phyloP scores from a whole-genome alignment of 2,329 filamentous ascomycete genomes.

The Penicillium olsonii region DNA sequence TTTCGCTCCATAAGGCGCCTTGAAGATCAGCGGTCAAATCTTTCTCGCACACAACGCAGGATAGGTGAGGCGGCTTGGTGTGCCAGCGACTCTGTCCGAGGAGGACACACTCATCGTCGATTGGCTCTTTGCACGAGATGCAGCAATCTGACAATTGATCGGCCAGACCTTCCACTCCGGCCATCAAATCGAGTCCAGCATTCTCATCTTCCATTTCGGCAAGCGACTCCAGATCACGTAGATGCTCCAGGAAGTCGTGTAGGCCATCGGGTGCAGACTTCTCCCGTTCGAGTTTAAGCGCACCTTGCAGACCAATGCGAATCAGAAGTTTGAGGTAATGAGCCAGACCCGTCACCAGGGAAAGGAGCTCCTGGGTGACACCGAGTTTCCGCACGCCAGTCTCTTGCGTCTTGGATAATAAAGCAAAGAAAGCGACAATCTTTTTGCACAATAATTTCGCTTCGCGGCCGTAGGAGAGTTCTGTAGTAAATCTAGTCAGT shows the following conservation, averaged over 20 bases:
- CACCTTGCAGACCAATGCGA: constrained; percentile 91
- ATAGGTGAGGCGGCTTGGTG: constrained; percentile 66
- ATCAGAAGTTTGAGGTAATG: constrained; percentile 98
- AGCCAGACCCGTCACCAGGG: constrained; percentile 89
- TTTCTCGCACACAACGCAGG: constrained; percentile 68
- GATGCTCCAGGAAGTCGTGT: constrained; percentile 78
- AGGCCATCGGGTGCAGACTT: constrained; percentile 72
- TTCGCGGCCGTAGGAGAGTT: constrained; percentile 87
- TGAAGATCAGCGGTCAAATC: constrained; percentile 69
- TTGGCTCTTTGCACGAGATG: constrained; percentile 75
- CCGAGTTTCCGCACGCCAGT: constrained; percentile 86
- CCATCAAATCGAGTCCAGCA: constrained; percentile 63
- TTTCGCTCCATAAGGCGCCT: constrained; percentile 71
- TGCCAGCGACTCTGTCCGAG: constrained; percentile 80
- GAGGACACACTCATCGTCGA: constrained; percentile 90
- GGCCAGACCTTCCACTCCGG: constrained; percentile 66
- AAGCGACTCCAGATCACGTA: constrained; percentile 77
- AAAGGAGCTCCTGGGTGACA: constrained; percentile 97
- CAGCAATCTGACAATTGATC: constrained; percentile 84
- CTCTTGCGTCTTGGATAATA: constrained; percentile 93
- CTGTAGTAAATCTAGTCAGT: constrained; percentile 45
- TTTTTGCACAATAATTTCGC: constrained; percentile 99
- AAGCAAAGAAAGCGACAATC: constrained; percentile 94
- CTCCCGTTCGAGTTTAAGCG: constrained; percentile 87
- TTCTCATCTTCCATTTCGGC: constrained; percentile 66